Conservation (phyloP, 805 yeast genomes). For the Saccharomycopsis amapae region DNA sequence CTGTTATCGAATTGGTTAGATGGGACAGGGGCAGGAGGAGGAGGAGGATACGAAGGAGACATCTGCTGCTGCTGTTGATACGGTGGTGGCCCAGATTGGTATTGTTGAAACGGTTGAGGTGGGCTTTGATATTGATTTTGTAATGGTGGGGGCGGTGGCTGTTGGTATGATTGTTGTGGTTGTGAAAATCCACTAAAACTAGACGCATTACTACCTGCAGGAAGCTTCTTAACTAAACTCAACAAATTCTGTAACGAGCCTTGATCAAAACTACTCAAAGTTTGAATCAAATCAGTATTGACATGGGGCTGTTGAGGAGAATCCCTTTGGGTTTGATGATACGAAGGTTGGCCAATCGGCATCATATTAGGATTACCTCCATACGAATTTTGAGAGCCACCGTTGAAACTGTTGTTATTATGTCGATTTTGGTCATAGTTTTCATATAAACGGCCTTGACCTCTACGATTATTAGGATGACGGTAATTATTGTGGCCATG, state of each 20-base stretch:
- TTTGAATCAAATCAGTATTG: slow-evolving; percentile 12
- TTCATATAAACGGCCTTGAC: slow-evolving; percentile 20
- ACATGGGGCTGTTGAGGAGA: slow-evolving; percentile 26
- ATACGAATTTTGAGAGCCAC: slow-evolving; percentile 14
- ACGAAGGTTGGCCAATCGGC: slow-evolving; percentile 3
- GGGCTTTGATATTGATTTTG: slow-evolving; percentile 21
- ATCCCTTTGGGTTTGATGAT: slow-evolving; percentile 24
- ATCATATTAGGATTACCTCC: slow-evolving; percentile 6
- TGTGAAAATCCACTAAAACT: slow-evolving; percentile 3
- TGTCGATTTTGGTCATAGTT: slow-evolving; percentile 22
- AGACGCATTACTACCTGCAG: background rate
- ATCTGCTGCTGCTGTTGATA: slow-evolving; percentile 3
- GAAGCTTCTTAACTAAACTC: slow-evolving; percentile 25
- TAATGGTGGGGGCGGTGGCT: slow-evolving; percentile 15
- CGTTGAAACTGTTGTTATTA: slow-evolving; percentile 21
- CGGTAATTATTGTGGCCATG: slow-evolving; percentile 23
- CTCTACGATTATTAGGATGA: slow-evolving; percentile 28
- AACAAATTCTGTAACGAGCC: slow-evolving; percentile 30
- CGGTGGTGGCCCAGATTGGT: slow-evolving; percentile 15
- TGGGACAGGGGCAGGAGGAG: background rate
- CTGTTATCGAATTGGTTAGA: background rate
- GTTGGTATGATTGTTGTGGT: slow-evolving; percentile 21
- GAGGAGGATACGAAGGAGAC: background rate
- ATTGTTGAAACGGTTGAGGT: slow-evolving; percentile 16
- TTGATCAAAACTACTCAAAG: slow-evolving; percentile 27